A percentile compares a stretch with the other conserved stretches of the same genome.
Evolutionary conservation across 352 stramenopile species (phyloP).

Genomic region (Blastocystis sp.): DNA sequence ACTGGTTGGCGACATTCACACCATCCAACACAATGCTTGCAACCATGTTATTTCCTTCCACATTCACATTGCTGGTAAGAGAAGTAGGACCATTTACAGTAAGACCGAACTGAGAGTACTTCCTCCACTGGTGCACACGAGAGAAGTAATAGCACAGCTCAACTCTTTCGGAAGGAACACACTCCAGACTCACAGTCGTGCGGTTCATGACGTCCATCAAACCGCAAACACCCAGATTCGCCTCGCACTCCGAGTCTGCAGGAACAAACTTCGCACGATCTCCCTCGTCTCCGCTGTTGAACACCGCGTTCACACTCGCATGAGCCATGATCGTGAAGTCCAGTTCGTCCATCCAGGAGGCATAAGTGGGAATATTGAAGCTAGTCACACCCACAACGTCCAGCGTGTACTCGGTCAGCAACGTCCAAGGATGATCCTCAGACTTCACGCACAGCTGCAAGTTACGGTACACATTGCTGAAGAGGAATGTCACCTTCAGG

Average conservation of each 20-base stretch:
- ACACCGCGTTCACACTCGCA: not conserved
- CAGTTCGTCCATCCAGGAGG: not conserved
- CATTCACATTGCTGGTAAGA: not conserved
- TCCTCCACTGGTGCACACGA: not conserved
- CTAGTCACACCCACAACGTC: constrained; percentile 33
- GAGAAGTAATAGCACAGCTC: constrained; percentile 53
- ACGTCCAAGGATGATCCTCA: not conserved
- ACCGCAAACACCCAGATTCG: constrained; percentile 20
- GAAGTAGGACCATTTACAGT: not conserved
- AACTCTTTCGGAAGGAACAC: not conserved
- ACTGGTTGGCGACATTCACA: not conserved
- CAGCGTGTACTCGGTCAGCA: constrained; percentile 18
- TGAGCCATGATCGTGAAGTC: not conserved
- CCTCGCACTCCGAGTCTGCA: not conserved
- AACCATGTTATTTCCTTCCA: constrained; percentile 13
- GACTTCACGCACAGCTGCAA: constrained; percentile 54
- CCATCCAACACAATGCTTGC: not conserved
- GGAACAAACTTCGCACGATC: constrained; percentile 42
- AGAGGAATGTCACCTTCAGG: constrained; percentile 30
- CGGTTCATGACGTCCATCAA: not conserved
- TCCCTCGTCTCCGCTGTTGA: constrained; percentile 31
- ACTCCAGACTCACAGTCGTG: not conserved
- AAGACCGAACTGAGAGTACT: not conserved
- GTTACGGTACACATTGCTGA: not conserved
- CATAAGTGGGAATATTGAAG: not conserved